Conservation (phyloP, 345 rosid species). For the Aethionema arabicum region DNA sequence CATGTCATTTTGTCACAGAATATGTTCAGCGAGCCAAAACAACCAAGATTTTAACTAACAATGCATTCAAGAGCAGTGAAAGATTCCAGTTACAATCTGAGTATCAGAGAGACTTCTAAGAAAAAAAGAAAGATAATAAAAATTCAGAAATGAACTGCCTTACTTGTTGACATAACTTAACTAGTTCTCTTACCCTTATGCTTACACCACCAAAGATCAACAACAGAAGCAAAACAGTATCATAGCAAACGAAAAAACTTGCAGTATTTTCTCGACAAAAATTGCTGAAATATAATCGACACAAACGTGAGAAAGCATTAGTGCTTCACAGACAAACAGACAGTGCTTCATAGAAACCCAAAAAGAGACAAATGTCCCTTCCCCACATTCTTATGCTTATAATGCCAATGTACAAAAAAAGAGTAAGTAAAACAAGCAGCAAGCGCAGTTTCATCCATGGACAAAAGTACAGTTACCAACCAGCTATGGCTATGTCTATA, state of each 20-base stretch:
- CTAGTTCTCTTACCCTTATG: constrained; percentile 8
- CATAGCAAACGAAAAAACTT: neutral
- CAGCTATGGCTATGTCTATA: neutral
- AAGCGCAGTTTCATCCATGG: constrained; percentile 13
- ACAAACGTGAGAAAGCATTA: constrained; percentile 3
- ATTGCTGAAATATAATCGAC: neutral
- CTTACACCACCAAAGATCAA: constrained; percentile 14
- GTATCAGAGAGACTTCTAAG: constrained; percentile 8
- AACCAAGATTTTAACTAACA: constrained; percentile 23
- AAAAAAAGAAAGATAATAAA: neutral
- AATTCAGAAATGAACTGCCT: constrained; percentile 3
- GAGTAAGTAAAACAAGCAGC: constrained; percentile 2
- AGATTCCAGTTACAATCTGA: constrained; percentile 19
- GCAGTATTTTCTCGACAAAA: neutral
- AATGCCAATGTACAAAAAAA: constrained; percentile 7
- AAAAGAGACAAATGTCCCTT: neutral
- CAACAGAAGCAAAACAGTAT: neutral
- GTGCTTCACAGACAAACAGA: constrained; percentile 9
- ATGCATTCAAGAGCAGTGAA: constrained; percentile 4
- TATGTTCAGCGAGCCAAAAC: constrained; percentile 26
- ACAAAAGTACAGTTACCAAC: neutral
- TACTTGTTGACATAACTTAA: neutral
- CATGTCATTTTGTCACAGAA: constrained; percentile 31
- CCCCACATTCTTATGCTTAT: constrained; percentile 10
- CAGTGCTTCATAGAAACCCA: constrained; percentile 1